phyloP scores from a whole-genome alignment of 106 monocot species.

The Apostasia ramifera region DNA sequence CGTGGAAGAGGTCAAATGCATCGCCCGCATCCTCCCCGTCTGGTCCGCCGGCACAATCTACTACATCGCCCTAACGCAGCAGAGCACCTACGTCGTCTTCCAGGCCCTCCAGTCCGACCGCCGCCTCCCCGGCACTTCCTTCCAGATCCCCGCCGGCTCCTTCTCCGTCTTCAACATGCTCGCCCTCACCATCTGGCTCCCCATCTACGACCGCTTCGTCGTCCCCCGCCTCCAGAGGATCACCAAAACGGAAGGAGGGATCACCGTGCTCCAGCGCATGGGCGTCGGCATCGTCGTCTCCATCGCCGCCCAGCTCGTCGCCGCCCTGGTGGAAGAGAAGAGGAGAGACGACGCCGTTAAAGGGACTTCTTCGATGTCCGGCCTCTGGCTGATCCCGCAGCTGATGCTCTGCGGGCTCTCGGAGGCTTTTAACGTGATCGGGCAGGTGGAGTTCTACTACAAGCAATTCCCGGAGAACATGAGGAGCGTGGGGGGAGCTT shows the following conservation, averaged over 20 bases:
- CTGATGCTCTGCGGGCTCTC: conserved; percentile 25
- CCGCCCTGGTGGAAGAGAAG: conserved; percentile 19
- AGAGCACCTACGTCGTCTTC: conserved; percentile 26
- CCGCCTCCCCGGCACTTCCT: conserved; percentile 17
- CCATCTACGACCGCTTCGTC: conserved; percentile 46
- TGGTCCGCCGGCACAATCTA: conserved; percentile 41
- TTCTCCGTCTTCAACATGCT: conserved; percentile 52
- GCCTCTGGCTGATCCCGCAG: conserved; percentile 48
- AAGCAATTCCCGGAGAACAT: conserved; percentile 75
- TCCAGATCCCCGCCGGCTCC: conserved; percentile 51
- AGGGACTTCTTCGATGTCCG: conserved; percentile 30
- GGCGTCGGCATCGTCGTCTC: conserved; percentile 44
- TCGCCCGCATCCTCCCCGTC: conserved; percentile 36
- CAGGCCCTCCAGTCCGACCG: conserved; percentile 54
- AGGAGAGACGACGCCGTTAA: conserved; percentile 20
- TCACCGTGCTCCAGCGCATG: conserved; percentile 56
- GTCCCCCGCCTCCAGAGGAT: conserved; percentile 27
- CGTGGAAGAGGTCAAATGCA: conserved; percentile 61
- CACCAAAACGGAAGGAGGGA: conserved; percentile 27
- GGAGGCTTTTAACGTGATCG: conserved; percentile 44
- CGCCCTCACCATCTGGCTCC: conserved; percentile 53
- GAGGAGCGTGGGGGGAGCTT: conserved; percentile 46
- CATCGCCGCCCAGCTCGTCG: conserved; percentile 14
- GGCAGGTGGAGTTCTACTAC: conserved; percentile 56
- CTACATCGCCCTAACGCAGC: conserved; percentile 14